Percentiles rank a stretch among this genome's conserved stretches.
Evolutionary conservation across 108 stramenopile species (phyloP).

Genomic region (Ochromonas danica): DNA sequence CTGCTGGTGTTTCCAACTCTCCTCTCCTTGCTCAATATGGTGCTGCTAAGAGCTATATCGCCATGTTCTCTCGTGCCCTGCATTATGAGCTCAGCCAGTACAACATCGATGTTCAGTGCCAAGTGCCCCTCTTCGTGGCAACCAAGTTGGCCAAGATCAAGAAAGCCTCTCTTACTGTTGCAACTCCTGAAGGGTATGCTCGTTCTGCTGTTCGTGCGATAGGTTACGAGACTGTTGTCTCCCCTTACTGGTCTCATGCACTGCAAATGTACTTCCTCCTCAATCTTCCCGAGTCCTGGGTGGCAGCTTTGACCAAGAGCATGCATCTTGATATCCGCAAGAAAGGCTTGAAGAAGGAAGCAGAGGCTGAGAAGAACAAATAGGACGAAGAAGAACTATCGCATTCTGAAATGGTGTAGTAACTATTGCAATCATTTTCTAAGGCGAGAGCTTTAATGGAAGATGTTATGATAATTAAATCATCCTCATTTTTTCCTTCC

Average conservation of each 20-base stretch:
- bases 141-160: constrained; percentile 96
- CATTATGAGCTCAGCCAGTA: constrained; percentile 77
- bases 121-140: constrained; percentile 92
- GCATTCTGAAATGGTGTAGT: no score
- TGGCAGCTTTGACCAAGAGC: constrained; percentile 63
- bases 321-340: constrained; percentile 89
- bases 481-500: no score
- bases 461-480: no score
- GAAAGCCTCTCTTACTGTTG: constrained; percentile 72
- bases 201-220: constrained; percentile 73
- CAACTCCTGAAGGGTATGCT: constrained; percentile 78
- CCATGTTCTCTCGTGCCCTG: constrained; percentile 84
- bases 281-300: constrained; percentile 66
- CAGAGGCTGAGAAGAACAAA: constrained; percentile 14
- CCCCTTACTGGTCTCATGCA: constrained; percentile 88
- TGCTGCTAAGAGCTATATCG: constrained; percentile 90
- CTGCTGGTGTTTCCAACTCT: constrained; percentile 77
- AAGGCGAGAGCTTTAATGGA: no score
- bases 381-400: neutral
- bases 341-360: constrained; percentile 85
- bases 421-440: no score
- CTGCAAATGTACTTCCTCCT: constrained; percentile 82
- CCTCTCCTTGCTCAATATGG: constrained; percentile 92
- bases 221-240: constrained; percentile 71
- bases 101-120: constrained; percentile 91